These are phyloP conservation scores for Calvatia gigantea DNA, from an alignment of 768 basidiomycete genomes.

Conservation along the genomic window DNA sequence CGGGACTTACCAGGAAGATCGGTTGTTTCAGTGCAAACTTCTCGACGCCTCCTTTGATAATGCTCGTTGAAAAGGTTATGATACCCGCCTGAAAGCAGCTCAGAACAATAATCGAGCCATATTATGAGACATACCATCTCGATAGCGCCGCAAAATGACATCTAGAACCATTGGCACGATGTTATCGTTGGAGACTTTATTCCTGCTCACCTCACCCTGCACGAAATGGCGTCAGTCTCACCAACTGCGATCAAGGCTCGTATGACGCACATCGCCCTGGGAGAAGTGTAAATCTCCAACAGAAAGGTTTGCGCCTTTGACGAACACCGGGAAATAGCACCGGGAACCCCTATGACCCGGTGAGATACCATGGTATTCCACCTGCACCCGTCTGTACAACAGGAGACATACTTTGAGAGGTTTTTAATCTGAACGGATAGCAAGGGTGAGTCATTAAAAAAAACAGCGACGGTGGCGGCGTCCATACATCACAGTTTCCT, in stretches of 20 bases:
- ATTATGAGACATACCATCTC: constrained; percentile 60
- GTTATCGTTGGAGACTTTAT: background rate
- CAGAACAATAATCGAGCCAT: background rate
- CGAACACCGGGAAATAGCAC: constrained; percentile 75
- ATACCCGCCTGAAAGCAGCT: constrained; percentile 50
- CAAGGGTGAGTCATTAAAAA: background rate
- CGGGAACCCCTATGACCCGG: constrained; percentile 49
- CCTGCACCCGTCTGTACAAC: background rate
- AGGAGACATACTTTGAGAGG: constrained; percentile 47
- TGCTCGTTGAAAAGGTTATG: constrained; percentile 66
- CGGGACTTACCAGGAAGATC: constrained; percentile 57
- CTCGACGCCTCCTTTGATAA: constrained; percentile 72
- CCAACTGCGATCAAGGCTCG: background rate
- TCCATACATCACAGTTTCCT: constrained; percentile 64
- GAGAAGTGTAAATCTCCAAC: constrained; percentile 81
- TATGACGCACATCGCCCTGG: constrained; percentile 63
- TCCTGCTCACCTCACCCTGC: constrained; percentile 50
- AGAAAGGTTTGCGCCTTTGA: constrained; percentile 72
- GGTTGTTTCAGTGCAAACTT: constrained; percentile 74
- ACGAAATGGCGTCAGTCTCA: constrained; percentile 3
- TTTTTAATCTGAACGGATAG: constrained; percentile 59
- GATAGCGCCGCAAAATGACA: constrained; percentile 75
- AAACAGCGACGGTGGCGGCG: background rate
- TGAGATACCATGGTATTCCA: background rate
- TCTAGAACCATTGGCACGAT: constrained; percentile 27